Evolutionary conservation across 352 stramenopile species (phyloP).

Genomic region (Globisporangium ultimum): DNA sequence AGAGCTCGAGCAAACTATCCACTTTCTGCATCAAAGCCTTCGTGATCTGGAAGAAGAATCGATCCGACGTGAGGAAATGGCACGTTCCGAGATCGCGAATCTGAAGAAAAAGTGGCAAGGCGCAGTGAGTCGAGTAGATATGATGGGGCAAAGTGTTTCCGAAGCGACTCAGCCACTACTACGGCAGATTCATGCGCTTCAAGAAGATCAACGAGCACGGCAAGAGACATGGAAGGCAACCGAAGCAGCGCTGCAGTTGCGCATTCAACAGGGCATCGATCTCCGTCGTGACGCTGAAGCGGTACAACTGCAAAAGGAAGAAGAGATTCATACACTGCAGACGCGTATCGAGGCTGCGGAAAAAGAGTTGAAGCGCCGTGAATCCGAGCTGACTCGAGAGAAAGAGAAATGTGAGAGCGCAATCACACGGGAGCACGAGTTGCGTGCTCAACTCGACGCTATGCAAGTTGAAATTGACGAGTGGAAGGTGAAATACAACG

Average conservation of each 20-base stretch:
- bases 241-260: slow-evolving; percentile 37
- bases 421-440: slow-evolving; percentile 32
- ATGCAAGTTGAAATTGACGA: slow-evolving; percentile 52
- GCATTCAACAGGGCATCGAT: slow-evolving; percentile 35
- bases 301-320: slow-evolving; percentile 38
- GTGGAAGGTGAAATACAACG: slow-evolving; percentile 33
- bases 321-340: slow-evolving; percentile 33
- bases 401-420: slow-evolving; percentile 29
- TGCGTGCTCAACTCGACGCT: slow-evolving; percentile 34
- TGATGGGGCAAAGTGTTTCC: slow-evolving; percentile 58
- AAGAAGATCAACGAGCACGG: slow-evolving; percentile 57
- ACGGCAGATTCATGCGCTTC: slow-evolving; percentile 63
- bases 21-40: slow-evolving; percentile 57
- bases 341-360: slow-evolving; percentile 31
- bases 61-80: slow-evolving; percentile 54
- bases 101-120: slow-evolving; percentile 83
- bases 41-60: slow-evolving; percentile 52
- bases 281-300: slow-evolving; percentile 30
- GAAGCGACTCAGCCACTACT: slow-evolving; percentile 77
- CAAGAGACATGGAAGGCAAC: slow-evolving; percentile 58
- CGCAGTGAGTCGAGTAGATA: slow-evolving; percentile 59
- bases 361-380: slow-evolving; percentile 22
- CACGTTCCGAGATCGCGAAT: slow-evolving; percentile 45
- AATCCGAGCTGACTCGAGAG: slow-evolving; percentile 27
- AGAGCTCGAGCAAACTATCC: slow-evolving; percentile 59